phyloP scores from a whole-genome alignment of 2,329 filamentous ascomycete species.

The Colletotrichum gloeosporioides region DNA sequence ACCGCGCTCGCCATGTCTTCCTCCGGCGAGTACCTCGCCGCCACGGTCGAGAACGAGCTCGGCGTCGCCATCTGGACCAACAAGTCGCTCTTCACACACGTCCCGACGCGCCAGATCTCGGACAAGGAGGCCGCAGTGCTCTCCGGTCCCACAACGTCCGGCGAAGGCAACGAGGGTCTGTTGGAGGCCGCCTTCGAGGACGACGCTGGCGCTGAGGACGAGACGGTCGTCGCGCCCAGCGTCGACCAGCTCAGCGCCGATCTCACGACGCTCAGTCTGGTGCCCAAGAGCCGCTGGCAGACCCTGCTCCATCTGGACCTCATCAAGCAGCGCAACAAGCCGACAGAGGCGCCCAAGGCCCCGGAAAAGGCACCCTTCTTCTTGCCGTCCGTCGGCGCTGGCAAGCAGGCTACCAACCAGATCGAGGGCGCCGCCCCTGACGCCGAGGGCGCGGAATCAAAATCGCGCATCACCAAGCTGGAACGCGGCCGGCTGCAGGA shows the following conservation, averaged over 20 bases:
- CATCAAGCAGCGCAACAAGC: conserved; percentile 93
- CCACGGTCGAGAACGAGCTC: conserved; percentile 79
- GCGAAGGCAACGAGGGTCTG: conserved; percentile 78
- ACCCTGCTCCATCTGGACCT: conserved; percentile 90
- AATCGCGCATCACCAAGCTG: conserved; percentile 73
- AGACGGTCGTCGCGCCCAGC: conserved; percentile 57
- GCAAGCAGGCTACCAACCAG: conserved; percentile 23
- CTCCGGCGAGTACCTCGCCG: conserved; percentile 94
- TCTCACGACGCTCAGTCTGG: conserved; percentile 86
- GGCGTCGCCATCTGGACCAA: conserved; percentile 98
- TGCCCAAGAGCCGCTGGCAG: conserved; percentile 93
- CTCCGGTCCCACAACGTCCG: conserved; percentile 75
- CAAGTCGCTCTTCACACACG: conserved; percentile 85
- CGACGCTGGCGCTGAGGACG: conserved; percentile 54
- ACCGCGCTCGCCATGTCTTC: conserved; percentile 86
- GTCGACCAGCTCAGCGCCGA: conserved; percentile 82
- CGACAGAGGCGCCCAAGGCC: conserved; percentile 86
- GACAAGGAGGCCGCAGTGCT: conserved; percentile 74
- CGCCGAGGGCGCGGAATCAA: conserved; percentile 39
- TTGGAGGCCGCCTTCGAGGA: conserved; percentile 78
- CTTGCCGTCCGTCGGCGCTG: conserved; percentile 69
- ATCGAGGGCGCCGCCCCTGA: conserved; percentile 30
- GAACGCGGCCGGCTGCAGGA: conserved; percentile 64
- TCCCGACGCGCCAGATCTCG: conserved; percentile 84
- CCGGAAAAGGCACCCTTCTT: conserved; percentile 98